Evolutionary conservation across 768 basidiomycete genomes (phyloP), one percentile per base, ranked within the genome.

Genomic region (Clavulina sp.): DNA sequence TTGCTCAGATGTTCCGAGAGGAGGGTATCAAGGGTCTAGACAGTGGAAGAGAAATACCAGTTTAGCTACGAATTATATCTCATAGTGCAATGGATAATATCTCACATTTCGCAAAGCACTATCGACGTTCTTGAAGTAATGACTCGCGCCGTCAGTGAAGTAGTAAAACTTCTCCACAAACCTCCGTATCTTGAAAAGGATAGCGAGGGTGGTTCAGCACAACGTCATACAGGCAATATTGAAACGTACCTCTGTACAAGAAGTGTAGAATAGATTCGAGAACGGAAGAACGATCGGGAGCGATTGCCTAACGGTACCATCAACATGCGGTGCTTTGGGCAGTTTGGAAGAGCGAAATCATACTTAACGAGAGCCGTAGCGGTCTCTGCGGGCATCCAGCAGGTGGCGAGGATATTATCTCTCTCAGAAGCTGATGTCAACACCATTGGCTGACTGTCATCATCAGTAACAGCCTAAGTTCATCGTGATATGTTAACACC

Each of bases 121-220:
- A 59, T 97, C 92, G 30, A 92, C 85, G 61, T 92, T 84, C 40
- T 82, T 75, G 63, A 91, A 84, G 53, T 88, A 84, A 61, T 92
- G 86, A 2, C 84, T 80, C 4, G 95, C 84, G 5, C 93, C 93
- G 58, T 99, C 95, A 0, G 92, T 79, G 64, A 97, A 99, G 23
- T 87, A 81, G 62, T 96, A 93, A 68, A 95, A 97, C 59, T 87
- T 88, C 58, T 91, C 84, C 34, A 95, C 84, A 60, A 93, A 96
- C 40, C 70, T 72, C 24, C 87, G 80, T 54, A 93, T 84, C 79
- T 93, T n/a, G 67, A 28, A 26, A 41, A 28, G 33, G 3, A 2
- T 38, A 5, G 38, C 50, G 28, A 30, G 33, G 47, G 44, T 54
- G 7, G 13, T 13, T 29, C 6, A n/a, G n/a, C 38, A 30, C 18